Base-by-base conservation (phyloP, 2,329 filamentous ascomycete genomes). In the Penicillium sp. region DNA sequence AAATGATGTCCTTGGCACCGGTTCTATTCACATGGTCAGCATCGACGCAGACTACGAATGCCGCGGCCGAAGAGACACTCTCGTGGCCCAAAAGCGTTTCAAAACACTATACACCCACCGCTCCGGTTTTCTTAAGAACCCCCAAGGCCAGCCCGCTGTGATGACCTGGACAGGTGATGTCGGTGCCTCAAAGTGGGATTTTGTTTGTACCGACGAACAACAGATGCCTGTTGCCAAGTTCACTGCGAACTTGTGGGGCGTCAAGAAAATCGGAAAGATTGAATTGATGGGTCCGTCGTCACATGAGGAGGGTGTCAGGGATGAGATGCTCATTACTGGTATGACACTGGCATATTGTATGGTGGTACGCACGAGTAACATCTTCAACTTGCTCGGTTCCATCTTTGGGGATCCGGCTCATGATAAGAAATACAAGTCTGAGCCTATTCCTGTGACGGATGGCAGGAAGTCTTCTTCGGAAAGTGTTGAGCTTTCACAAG, bases 131-230 rank as follows among this genome's bases (percentile, higher is more conserved):
- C 63, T 62, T 22, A 65, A 69, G 9, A 58, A 56, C 14, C 58
- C 21, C 22, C 29, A 58, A 13, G 60, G 58, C 21, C 49, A 55
- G 1, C 66, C 67, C 0, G 57, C 62, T 11, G 63, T 65, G 35
- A 58, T 73, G 65, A 70, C 58, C 24, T 73, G 71, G 71, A 65
- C 61, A 11, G 66, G 67, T 27, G 57, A 63, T 27, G 58, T 52
- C 9, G 59, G 61, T 11, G 65, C 70, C 42, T 71, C 66, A 53
- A 65, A 47, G 6, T 73, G 69, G 68, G 67, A 73, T 53, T 72
- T 71, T 58, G 48, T 73, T 44, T 71, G 68, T 42, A 52, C 67
- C 3, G 67, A 71, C 47, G 68, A 71, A 43, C 49, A 67, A 2
- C 58, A 68, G 50, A 56, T 64, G 43, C 67, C 71, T 16, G 61